Evolutionary conservation across 306 rosid genomes (phyloP), one percentile per base, ranked within the genome.

Genomic region (Rosa multiflora): DNA sequence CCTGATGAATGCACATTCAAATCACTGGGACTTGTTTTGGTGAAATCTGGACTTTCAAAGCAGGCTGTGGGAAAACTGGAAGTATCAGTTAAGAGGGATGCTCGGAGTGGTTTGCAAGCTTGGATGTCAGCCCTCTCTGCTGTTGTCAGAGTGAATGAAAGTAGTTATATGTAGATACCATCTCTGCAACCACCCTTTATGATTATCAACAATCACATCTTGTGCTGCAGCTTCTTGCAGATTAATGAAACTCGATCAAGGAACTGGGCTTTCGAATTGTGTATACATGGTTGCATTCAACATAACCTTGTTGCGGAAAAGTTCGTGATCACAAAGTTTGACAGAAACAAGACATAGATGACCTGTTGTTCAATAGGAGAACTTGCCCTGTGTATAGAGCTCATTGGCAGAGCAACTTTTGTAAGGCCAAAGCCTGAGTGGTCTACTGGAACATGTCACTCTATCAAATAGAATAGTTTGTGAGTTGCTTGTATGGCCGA

Each of bases 1-100:
- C 97, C 98, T 9, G 93, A 91, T 63, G 89, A 91, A 66, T 75
- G 81, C 82, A 88, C 98, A 23, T 89, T 88, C 85, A 90, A 81
- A 82, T 89, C 91, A 51, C 98, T 93, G 52, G 94, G 88, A 48
- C 55, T 55, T 32, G 72, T 91, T 64, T 80, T 93, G 84, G 82
- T 86, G 78, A 88, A 86, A 74, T 87, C 79, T 72, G 98, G 98
- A 67, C 86, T 90, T 78, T 83, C 97, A 70, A 93, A 90, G 88
- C 85, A 83, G 77, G 90, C 84, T 26, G 86, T 93, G 37, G 89
- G 89, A 53, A 90, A 86, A 83, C 84, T 93, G 47, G 98, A 91
- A 83, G 89, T 82, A 70, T 76, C 66, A 40, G 80, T 64, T 23
- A 91, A 90, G 79, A 88, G 76, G 81, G 94, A 90, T 63, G 77